A percentile compares a stretch with the other conserved stretches of the same genome.
Conservation (phyloP, 2,329 filamentous ascomycete genomes). For the Aschersonia sp. region DNA sequence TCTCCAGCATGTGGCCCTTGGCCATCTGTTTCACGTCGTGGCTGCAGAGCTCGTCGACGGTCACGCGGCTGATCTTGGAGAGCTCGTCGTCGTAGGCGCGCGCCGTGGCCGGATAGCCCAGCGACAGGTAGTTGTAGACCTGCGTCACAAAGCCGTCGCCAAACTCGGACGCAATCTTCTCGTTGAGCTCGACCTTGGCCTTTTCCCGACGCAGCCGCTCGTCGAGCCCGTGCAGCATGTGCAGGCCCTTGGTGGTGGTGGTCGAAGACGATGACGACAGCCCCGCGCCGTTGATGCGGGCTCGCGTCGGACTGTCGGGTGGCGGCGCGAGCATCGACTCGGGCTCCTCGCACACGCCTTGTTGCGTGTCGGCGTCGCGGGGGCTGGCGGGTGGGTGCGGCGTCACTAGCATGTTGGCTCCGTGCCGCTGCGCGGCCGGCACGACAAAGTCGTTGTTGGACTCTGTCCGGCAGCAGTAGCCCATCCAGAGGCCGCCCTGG, state of each 20-base stretch:
- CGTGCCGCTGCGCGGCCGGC: conserved; percentile 27
- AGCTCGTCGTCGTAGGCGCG: conserved; percentile 75
- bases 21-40: conserved; percentile 51
- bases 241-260: too few species aligned
- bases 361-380: conserved; percentile 28
- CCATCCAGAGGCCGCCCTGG: conserved; percentile 59
- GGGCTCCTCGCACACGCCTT: conserved; percentile 8
- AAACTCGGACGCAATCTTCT: conserved; percentile 52
- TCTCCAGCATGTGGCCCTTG: conserved; percentile 58
- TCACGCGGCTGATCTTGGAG: conserved; percentile 61
- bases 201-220: conserved; percentile 36
- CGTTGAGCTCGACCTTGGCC: conserved; percentile 32
- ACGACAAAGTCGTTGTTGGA: conserved; percentile 22
- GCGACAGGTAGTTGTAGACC: conserved; percentile 90
- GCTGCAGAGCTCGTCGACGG: conserved; percentile 51
- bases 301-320: conserved; percentile 15
- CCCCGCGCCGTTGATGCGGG: too few species aligned
- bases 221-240: conserved; percentile 34
- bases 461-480: conserved; percentile 42
- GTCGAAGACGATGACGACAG: too few species aligned
- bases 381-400: conserved; percentile 27
- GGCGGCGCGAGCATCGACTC: conserved; percentile 10
- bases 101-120: conserved; percentile 81
- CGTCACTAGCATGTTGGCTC: conserved; percentile 35
- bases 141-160: conserved; percentile 79